These are phyloP conservation scores for Solanum stenotomum DNA, from an alignment of 257 asterid genomes.

Conservation along the genomic window DNA sequence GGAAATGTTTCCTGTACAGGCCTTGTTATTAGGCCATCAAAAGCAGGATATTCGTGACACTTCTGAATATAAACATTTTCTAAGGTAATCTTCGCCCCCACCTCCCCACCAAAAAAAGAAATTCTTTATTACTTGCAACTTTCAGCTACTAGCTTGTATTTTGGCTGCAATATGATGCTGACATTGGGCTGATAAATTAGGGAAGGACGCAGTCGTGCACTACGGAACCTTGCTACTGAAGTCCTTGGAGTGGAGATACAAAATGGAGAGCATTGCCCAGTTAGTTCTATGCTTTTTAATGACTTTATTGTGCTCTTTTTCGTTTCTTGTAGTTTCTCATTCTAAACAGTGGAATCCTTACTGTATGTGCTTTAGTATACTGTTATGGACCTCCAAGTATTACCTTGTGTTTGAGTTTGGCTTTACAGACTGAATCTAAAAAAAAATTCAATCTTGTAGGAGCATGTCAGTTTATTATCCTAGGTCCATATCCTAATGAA, in stretches of 20 bases:
- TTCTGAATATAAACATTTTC: conserved; percentile 63
- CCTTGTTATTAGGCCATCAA: conserved; percentile 80
- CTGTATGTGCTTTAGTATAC: background rate
- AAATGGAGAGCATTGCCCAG: conserved; percentile 93
- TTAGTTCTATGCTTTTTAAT: conserved; percentile 25
- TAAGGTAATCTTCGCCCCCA: conserved; percentile 30
- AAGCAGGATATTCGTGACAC: conserved; percentile 90
- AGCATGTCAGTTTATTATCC: background rate
- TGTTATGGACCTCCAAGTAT: background rate
- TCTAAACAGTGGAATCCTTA: background rate
- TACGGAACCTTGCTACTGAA: conserved; percentile 65
- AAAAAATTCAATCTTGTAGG: background rate
- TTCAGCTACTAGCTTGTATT: conserved; percentile 4
- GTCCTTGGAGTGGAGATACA: conserved; percentile 74
- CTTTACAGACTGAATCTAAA: background rate
- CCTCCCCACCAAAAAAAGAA: background rate
- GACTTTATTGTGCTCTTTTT: background rate
- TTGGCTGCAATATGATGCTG: background rate
- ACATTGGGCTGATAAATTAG: conserved; percentile 32
- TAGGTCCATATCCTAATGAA: background rate
- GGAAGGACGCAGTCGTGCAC: conserved; percentile 83
- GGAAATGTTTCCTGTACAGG: conserved; percentile 33
- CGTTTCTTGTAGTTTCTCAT: background rate
- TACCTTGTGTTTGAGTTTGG: background rate
- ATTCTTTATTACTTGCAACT: background rate